Evolutionary conservation across 768 basidiomycete species (phyloP).

Genomic region (Lactarius indigo): DNA sequence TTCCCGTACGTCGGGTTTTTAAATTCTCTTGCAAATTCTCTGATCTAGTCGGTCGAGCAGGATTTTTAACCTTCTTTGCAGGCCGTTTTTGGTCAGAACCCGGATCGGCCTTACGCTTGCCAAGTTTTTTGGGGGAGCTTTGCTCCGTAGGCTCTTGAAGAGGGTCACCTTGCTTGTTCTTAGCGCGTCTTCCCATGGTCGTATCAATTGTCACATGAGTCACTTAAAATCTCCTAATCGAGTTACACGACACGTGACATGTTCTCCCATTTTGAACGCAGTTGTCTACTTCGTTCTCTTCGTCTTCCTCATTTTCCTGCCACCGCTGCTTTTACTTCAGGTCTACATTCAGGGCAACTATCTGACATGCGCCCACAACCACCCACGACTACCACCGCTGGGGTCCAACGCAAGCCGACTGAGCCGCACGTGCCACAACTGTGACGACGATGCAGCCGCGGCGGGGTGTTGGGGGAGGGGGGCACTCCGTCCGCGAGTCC

Average conservation of each 20-base stretch:
- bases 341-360: too few species aligned
- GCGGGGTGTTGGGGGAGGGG: too few species aligned
- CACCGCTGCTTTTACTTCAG: too few species aligned
- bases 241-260: neutral
- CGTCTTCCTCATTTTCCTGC: too few species aligned
- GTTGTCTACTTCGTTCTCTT: too few species aligned
- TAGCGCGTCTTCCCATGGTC: slow-evolving; percentile 78
- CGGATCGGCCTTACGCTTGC: slow-evolving; percentile 67
- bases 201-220: neutral
- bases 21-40: slow-evolving; percentile 25
- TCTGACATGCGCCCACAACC: too few species aligned
- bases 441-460: too few species aligned
- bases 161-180: slow-evolving; percentile 78
- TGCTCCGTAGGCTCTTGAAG: slow-evolving; percentile 39
- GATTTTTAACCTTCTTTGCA: slow-evolving; percentile 38
- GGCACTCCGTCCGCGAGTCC: too few species aligned
- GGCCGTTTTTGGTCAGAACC: slow-evolving; percentile 32
- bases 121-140: slow-evolving; percentile 52
- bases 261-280: too few species aligned
- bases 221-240: neutral
- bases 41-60: slow-evolving; percentile 16
- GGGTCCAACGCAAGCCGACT: too few species aligned
- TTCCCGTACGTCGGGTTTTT: slow-evolving; percentile 15
- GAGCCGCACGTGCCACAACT: too few species aligned
- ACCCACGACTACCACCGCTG: too few species aligned